Base-by-base conservation (phyloP, 2,329 filamentous ascomycete species). In the Blastomyces gilchristii region DNA sequence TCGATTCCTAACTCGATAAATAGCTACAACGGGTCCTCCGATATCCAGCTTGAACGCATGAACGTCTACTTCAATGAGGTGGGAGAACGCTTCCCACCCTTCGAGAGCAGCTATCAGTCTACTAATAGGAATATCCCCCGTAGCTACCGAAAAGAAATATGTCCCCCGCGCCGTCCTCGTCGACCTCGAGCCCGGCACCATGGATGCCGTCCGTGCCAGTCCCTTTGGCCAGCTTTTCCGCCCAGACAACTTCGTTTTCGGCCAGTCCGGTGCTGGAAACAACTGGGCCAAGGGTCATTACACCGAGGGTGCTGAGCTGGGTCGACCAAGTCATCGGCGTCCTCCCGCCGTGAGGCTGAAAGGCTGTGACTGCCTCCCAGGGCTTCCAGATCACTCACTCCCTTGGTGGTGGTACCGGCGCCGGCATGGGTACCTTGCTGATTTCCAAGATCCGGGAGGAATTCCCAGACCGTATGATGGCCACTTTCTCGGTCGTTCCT, bases 251-350 rank as follows among this genome's bases (percentile, higher is more conserved):
- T 97, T 97, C 82, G 91, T 97, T 77, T 97, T 97, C 80, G 94
- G 94, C 74, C 94, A 97, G 84, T 97, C 94, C 74, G 93, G 94
- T 86, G 94, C 94, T 79, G 94, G 94, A 82, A 99, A 99, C 91
- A 97, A 97, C 88, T 99, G 94, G 94, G 94, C 94, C 81, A 99
- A 97, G 88, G 94, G 94, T 83, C 94, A 99, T 80, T 99, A 99
- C 87, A 99, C 94, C 69, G 94, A 99, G 84, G 94, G 94, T 87
- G 94, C 94, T 72, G 94, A 99, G 84, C 87, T 97, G n/a, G n/a
- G 94, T 99, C 71, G 94, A 99, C 84, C 86, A 97, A 76, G 94
- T 99, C 71, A 87, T 99, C 72, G 94, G 97, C 78, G 94, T 99
- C 70, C 93, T 99, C n/a, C n/a, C 94, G 94, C 78, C 93, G 94